A percentile compares a stretch with the other conserved stretches of the same genome.
Evolutionary conservation across 2,329 filamentous ascomycete genomes (phyloP).

Genomic region (Chaetothyriales sp.): DNA sequence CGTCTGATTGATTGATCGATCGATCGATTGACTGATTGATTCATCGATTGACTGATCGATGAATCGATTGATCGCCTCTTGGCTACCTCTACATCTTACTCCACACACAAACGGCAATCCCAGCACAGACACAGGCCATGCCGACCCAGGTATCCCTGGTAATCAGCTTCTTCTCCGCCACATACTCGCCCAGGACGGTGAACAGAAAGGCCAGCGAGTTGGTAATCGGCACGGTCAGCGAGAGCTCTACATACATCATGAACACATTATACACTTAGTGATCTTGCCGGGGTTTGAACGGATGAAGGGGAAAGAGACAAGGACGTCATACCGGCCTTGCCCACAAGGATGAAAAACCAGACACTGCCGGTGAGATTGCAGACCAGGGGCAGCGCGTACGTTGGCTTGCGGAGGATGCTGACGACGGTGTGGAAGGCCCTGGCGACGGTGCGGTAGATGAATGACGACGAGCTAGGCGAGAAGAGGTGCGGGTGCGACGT

Average conservation of each 20-base stretch:
- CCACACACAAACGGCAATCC: conserved; percentile 73
- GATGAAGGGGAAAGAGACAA: background rate
- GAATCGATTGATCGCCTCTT: background rate
- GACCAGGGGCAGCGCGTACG: conserved; percentile 71
- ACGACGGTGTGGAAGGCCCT: conserved; percentile 59
- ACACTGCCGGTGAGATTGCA: conserved; percentile 85
- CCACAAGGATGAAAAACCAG: conserved; percentile 94
- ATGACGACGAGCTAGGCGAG: conserved; percentile 32
- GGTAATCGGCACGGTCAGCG: conserved; percentile 84
- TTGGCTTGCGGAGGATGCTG: conserved; percentile 66
- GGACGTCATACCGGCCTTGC: conserved; percentile 61
- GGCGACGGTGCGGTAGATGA: conserved; percentile 49
- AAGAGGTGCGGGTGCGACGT: conserved; percentile 20
- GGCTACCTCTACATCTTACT: conserved; percentile 23
- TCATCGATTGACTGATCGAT: too few relatives aligned
- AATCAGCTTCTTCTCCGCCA: conserved; percentile 82
- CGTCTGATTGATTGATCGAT: background rate
- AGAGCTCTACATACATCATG: conserved; percentile 50
- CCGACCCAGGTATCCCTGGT: conserved; percentile 72
- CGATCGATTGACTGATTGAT: too few relatives aligned
- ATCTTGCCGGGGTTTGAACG: background rate
- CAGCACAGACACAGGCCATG: conserved; percentile 63
- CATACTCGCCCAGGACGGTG: conserved; percentile 90
- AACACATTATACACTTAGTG: background rate
- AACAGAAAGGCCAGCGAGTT: conserved; percentile 94